Evolutionary conservation across 1,139 yeast species (phyloP).

Genomic region (Geotrichum carabidarum): DNA sequence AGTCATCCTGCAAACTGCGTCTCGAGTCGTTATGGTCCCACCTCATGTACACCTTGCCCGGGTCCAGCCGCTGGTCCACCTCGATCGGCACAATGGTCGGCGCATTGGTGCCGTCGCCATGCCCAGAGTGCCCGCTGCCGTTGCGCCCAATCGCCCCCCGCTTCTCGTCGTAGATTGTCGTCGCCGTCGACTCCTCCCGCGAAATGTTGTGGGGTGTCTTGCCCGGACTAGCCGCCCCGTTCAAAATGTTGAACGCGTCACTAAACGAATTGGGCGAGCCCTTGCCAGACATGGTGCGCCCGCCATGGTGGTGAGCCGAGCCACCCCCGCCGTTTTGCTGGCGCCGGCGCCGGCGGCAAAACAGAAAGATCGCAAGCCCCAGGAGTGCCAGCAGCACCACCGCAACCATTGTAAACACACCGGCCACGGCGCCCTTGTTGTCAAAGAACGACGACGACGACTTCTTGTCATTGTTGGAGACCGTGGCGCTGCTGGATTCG

Average conservation of each 20-base stretch:
- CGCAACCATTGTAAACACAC: slow-evolving; percentile 67
- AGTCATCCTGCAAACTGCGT: slow-evolving; percentile 65
- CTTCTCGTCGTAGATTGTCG: slow-evolving; percentile 11
- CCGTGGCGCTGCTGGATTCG: slow-evolving; percentile 36
- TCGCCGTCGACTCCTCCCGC: slow-evolving; percentile 11
- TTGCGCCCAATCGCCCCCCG: slow-evolving; percentile 9
- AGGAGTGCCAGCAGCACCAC: slow-evolving; percentile 46
- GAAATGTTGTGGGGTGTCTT: slow-evolving; percentile 1
- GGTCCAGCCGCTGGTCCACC: slow-evolving; percentile 67
- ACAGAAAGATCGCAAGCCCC: slow-evolving; percentile 30
- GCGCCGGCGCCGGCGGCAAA: slow-evolving; percentile 24
- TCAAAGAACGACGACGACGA: slow-evolving; percentile 42
- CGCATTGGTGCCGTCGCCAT: slow-evolving; percentile 16
- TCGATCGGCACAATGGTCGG: slow-evolving; percentile 45
- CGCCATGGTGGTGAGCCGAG: slow-evolving; percentile 19
- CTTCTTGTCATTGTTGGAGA: slow-evolving; percentile 9
- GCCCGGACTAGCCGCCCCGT: slow-evolving; percentile 17
- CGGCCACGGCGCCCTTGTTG: slow-evolving; percentile 63
- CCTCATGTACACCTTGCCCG: slow-evolving; percentile 53
- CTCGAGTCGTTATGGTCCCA: slow-evolving; percentile 53
- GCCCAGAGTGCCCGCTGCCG: slow-evolving; percentile 1
- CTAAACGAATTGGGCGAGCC: slow-evolving; percentile 14
- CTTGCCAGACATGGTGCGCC: slow-evolving; percentile 18
- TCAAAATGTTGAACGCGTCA: slow-evolving; percentile 11
- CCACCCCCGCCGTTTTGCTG: slow-evolving; percentile 25